These are phyloP conservation scores for Cicer judaicum DNA, from an alignment of 306 rosid genomes.

Conservation along the genomic window DNA sequence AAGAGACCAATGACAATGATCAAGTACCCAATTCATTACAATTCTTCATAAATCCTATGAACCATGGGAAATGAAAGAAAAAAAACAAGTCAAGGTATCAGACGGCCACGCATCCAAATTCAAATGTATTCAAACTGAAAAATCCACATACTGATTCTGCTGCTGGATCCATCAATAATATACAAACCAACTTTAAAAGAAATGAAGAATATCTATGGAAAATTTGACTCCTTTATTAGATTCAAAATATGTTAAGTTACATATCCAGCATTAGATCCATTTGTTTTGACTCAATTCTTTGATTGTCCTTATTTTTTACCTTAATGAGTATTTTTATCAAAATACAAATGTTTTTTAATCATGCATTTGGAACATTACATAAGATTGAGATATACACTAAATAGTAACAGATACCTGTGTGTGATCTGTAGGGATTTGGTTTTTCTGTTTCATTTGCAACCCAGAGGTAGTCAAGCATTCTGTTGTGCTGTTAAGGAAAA, in stretches of 20 bases:
- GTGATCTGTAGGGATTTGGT: constrained; percentile 67
- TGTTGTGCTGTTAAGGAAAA: constrained; percentile 23
- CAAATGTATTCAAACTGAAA: constrained; percentile 1
- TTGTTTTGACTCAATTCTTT: constrained; percentile 26
- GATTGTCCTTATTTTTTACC: constrained; percentile 27
- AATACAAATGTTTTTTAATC: neutral
- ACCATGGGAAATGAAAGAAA: constrained; percentile 17
- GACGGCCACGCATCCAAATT: neutral
- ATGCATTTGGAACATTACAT: neutral
- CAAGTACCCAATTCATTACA: neutral
- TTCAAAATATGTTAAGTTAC: neutral
- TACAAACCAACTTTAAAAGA: constrained; percentile 23
- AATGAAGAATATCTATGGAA: neutral
- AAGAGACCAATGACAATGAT: neutral
- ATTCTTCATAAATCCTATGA: constrained; percentile 11
- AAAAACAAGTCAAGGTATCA: neutral
- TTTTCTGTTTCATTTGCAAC: constrained; percentile 49
- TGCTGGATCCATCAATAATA: neutral
- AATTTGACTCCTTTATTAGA: constrained; percentile 23
- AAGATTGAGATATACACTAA: neutral
- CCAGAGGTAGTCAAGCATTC: constrained; percentile 41
- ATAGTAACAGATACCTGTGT: constrained; percentile 65
- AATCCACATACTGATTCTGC: constrained; percentile 20
- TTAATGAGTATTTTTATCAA: neutral
- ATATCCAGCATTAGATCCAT: constrained; percentile 7